These are phyloP conservation scores for Clonostachys rosea DNA, from an alignment of 2,329 filamentous ascomycete species.

Conservation along the genomic window DNA sequence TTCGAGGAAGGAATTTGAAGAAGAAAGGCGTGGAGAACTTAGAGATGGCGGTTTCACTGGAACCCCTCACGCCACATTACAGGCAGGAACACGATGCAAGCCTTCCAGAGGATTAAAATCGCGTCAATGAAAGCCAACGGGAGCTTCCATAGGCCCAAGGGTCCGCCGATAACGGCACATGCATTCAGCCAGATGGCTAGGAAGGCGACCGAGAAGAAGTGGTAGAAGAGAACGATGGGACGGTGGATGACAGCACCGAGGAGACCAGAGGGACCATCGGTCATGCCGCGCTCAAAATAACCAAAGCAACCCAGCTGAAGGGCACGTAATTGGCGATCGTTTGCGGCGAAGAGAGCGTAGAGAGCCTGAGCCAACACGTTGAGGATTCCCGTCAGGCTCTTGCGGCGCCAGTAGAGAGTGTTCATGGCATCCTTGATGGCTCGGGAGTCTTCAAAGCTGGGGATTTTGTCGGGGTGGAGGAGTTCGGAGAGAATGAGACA, in stretches of 20 bases:
- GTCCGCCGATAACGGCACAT: conserved; percentile 26
- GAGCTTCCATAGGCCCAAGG: conserved; percentile 32
- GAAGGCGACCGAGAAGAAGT: conserved; percentile 94
- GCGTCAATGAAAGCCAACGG: conserved; percentile 63
- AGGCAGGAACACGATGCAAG: conserved; percentile 76
- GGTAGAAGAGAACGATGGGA: conserved; percentile 75
- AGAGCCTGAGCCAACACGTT: conserved; percentile 97
- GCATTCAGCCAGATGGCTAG: conserved; percentile 70
- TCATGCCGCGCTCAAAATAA: conserved; percentile 77
- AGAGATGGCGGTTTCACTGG: conserved; percentile 9
- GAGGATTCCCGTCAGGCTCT: conserved; percentile 79
- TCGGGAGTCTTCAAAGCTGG: conserved; percentile 61
- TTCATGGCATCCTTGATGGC: conserved; percentile 66
- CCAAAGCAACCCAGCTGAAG: conserved; percentile 88
- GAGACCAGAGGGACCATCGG: conserved; percentile 76
- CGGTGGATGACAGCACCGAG: conserved; percentile 76
- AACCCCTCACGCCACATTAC: conserved; percentile 67
- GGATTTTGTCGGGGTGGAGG: conserved; percentile 64
- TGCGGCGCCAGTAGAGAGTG: conserved; percentile 82
- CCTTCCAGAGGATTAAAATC: conserved; percentile 71
- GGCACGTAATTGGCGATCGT: conserved; percentile 70
- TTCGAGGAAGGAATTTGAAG: too few relatives aligned
- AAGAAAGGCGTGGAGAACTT: too few relatives aligned
- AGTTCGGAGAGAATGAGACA: conserved; percentile 73
- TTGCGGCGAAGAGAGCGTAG: conserved; percentile 85